A percentile compares a stretch with the other conserved stretches of the same genome.
Evolutionary conservation across 441 rosid genomes (phyloP).

Genomic region (Adansonia rubrostipa): DNA sequence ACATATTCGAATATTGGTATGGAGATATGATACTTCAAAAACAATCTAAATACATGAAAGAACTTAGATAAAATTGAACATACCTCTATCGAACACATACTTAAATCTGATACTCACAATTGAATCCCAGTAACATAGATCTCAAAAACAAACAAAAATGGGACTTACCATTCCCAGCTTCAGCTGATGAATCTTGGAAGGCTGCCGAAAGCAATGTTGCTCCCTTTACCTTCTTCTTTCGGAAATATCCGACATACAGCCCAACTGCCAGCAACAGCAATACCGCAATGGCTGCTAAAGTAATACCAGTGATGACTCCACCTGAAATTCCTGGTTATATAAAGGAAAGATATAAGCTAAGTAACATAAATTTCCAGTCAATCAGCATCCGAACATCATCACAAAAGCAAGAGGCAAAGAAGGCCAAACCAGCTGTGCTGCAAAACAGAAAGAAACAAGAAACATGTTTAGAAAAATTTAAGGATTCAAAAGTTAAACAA

Average conservation of each 20-base stretch:
- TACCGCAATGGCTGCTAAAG: constrained; percentile 42
- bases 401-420: constrained; percentile 37
- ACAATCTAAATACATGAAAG: no score
- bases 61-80: no score
- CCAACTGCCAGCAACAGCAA: constrained; percentile 39
- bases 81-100: no score
- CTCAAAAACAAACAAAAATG: no score
- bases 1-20: no score
- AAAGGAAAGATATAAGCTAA: constrained; percentile 36
- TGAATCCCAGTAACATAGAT: no score
- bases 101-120: no score
- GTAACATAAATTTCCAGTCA: constrained; percentile 25
- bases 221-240: constrained; percentile 46
- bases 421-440: constrained; percentile 72
- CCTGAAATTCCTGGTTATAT: constrained; percentile 49
- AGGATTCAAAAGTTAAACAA: constrained; percentile 21
- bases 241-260: constrained; percentile 40
- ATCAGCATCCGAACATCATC: constrained; percentile 30
- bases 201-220: constrained; percentile 32
- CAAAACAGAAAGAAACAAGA: constrained; percentile 46
- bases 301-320: constrained; percentile 60
- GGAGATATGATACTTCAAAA: no score
- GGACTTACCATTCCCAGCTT: constrained; percentile 43
- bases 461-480: constrained; percentile 28
- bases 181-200: constrained; percentile 40